These are phyloP conservation scores for Digitaria exilis DNA, from an alignment of 202 grass and related monocot genomes.

Conservation along the genomic window DNA sequence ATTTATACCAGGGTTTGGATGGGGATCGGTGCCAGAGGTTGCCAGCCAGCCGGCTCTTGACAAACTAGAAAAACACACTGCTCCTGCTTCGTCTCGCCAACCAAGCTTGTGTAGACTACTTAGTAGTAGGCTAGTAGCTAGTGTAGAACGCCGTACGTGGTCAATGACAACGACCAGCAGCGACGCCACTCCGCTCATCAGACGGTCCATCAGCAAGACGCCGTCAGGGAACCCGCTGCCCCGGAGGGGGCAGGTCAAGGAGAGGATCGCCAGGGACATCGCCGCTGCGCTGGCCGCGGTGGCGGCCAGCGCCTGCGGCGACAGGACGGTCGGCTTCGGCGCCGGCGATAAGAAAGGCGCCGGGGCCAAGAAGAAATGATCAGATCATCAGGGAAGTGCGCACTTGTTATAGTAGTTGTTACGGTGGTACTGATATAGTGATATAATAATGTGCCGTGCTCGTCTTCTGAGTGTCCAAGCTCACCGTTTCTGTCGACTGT, in stretches of 20 bases:
- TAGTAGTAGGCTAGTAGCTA: too few species aligned
- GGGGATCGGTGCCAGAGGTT: neutral
- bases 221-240: constrained; percentile 62
- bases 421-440: neutral
- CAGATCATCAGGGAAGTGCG: neutral
- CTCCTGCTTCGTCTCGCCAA: too few species aligned
- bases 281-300: constrained; percentile 23
- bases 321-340: neutral
- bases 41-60: neutral
- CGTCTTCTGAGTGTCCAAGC: neutral
- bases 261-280: constrained; percentile 47
- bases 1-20: neutral
- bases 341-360: neutral
- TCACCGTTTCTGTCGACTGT: neutral
- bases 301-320: constrained; percentile 23
- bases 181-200: neutral
- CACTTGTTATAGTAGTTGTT: too few species aligned
- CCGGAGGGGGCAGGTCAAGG: constrained; percentile 66
- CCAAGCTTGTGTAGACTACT: too few species aligned
- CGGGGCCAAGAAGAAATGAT: neutral
- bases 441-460: neutral
- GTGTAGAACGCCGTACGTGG: neutral
- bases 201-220: constrained; percentile 20
- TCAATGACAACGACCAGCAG: constrained; percentile 21
- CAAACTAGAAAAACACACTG: neutral